Evolutionary conservation across 305 asterid species (phyloP).

Genomic region (Salvia sclarea): DNA sequence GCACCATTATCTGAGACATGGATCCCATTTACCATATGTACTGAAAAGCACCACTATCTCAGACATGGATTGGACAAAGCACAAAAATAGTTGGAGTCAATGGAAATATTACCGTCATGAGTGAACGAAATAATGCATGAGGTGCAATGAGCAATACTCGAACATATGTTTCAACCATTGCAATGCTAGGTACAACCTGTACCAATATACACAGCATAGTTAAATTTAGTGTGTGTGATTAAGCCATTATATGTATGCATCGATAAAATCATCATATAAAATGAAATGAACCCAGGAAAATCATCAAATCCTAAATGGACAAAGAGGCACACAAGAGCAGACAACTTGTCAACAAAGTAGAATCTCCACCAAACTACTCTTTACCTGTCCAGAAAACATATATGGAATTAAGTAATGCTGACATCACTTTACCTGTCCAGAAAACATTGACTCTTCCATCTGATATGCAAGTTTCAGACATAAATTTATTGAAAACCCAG

Average conservation of each 20-base stretch:
- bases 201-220: conserved; percentile 33
- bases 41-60: conserved; percentile 11
- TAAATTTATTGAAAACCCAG: conserved; percentile 86
- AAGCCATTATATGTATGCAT: conserved; percentile 13
- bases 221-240: conserved; percentile 20
- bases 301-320: conserved; percentile 9
- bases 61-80: conserved; percentile 17
- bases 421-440: conserved; percentile 76
- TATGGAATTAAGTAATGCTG: conserved; percentile 12
- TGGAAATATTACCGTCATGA: conserved; percentile 56
- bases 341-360: not conserved
- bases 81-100: conserved; percentile 12
- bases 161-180: conserved; percentile 96
- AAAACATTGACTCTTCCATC: conserved; percentile 93
- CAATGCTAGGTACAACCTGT: conserved; percentile 97
- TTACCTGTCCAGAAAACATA: conserved; percentile 82
- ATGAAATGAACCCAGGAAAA: conserved; percentile 6
- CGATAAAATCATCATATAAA: not conserved
- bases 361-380: conserved; percentile 20
- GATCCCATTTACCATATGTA: conserved; percentile 14
- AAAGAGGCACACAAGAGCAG: conserved; percentile 12
- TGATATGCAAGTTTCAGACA: conserved; percentile 79
- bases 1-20: conserved; percentile 3
- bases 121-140: conserved; percentile 91
- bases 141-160: conserved; percentile 88